phyloP scores from a whole-genome alignment of 345 rosid genomes.

The Gossypioides kirkii region DNA sequence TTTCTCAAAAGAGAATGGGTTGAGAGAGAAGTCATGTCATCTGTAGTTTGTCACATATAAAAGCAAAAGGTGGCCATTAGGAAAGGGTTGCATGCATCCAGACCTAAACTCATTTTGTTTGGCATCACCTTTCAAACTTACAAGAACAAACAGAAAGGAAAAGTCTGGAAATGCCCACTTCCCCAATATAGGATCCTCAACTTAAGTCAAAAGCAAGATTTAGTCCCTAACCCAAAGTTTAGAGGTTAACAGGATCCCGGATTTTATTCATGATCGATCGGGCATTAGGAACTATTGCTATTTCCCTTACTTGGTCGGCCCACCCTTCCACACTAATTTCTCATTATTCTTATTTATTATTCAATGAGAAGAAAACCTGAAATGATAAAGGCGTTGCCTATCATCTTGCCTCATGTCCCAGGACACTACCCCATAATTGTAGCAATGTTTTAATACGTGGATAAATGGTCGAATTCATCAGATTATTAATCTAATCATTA shows the following conservation, averaged over 20 bases:
- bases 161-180: neutral
- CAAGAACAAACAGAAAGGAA: too few relatives aligned
- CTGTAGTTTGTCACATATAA: neutral
- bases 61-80: neutral
- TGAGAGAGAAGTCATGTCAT: neutral
- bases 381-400: neutral
- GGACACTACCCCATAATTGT: neutral
- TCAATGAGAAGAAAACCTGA: neutral
- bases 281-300: neutral
- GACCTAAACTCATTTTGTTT: neutral
- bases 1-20: neutral
- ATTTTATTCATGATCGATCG: neutral
- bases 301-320: neutral
- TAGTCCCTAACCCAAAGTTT: neutral
- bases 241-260: slow-evolving; percentile 3
- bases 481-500: too few relatives aligned
- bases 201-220: neutral
- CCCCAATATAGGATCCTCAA: neutral
- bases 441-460: too few relatives aligned
- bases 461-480: too few relatives aligned
- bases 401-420: too few relatives aligned
- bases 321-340: neutral
- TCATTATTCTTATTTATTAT: too few relatives aligned
- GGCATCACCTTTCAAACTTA: neutral
- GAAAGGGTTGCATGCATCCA: slow-evolving; percentile 1